These are phyloP conservation scores for Fusarium camptoceras DNA, from an alignment of 2,329 filamentous ascomycete genomes.

Conservation along the genomic window DNA sequence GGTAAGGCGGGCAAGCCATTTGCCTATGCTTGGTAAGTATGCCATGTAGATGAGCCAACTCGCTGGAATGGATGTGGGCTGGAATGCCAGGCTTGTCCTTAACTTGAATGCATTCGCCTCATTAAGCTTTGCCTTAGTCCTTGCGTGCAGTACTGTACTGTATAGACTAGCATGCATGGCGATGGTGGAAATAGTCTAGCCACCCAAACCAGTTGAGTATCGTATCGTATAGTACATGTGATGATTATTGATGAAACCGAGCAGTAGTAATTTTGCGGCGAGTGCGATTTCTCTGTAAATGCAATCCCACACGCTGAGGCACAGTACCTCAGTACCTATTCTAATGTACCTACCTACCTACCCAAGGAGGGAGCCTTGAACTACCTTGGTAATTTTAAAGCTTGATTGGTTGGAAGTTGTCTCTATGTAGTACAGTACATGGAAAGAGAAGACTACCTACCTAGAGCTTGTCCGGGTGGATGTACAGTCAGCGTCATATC, in stretches of 20 bases:
- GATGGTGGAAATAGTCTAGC: background rate
- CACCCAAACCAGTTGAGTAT: background rate
- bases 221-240: background rate
- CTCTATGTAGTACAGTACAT: background rate
- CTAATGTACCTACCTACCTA: background rate
- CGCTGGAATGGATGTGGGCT: conserved; percentile 41
- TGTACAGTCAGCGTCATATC: conserved; percentile 7
- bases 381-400: background rate
- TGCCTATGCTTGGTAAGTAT: conserved; percentile 21
- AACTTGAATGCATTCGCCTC: conserved; percentile 15
- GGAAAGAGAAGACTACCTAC: background rate
- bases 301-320: background rate
- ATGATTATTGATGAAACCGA: background rate
- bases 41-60: conserved; percentile 29
- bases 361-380: background rate
- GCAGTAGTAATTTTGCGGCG: background rate
- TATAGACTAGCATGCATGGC: background rate
- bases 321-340: background rate
- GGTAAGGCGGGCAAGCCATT: conserved; percentile 38
- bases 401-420: background rate
- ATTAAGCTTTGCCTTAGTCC: background rate
- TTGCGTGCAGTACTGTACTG: background rate
- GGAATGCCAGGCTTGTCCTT: conserved; percentile 33
- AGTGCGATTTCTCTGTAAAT: background rate
- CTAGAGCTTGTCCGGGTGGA: background rate